phyloP scores from a whole-genome alignment of 2,329 filamentous ascomycete species.

The Leptographium procerum region DNA sequence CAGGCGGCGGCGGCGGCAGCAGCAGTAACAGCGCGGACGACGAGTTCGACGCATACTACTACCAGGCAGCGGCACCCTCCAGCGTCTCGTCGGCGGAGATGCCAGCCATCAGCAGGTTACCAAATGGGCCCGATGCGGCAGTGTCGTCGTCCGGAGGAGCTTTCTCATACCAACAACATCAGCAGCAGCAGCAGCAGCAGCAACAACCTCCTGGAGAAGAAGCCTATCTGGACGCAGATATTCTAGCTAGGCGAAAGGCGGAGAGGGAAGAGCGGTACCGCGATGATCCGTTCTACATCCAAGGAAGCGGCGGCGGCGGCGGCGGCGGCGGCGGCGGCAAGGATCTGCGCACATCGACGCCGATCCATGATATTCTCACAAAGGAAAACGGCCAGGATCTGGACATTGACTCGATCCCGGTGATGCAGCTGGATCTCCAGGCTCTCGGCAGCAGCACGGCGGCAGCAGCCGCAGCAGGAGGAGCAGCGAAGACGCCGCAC shows the following conservation, averaged over 20 bases:
- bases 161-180: conserved; percentile 14
- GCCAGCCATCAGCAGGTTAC: conserved; percentile 44
- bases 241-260: conserved; percentile 59
- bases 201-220: conserved; percentile 48
- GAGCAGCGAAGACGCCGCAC: no score
- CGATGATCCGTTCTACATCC: conserved; percentile 94
- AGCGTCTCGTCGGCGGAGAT: conserved; percentile 41
- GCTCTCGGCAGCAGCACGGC: conserved; percentile 26
- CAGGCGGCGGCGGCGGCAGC: conserved; percentile 15
- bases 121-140: conserved; percentile 27
- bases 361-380: conserved; percentile 65
- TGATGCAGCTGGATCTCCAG: conserved; percentile 80
- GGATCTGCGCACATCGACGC: conserved; percentile 55
- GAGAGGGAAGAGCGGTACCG: conserved; percentile 73
- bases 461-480: neutral
- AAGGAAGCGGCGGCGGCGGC: conserved; percentile 20
- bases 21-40: conserved; percentile 40
- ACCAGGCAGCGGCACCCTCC: conserved; percentile 40
- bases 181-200: conserved; percentile 28
- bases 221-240: conserved; percentile 59
- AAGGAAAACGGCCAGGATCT: conserved; percentile 65
- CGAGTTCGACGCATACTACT: conserved; percentile 53
- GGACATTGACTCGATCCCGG: conserved; percentile 89
- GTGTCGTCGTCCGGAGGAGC: conserved; percentile 9
- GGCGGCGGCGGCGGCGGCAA: conserved; percentile 23